These are phyloP conservation scores for Oxyria digyna DNA, from an alignment of 148 eudicot genomes.

Conservation along the genomic window DNA sequence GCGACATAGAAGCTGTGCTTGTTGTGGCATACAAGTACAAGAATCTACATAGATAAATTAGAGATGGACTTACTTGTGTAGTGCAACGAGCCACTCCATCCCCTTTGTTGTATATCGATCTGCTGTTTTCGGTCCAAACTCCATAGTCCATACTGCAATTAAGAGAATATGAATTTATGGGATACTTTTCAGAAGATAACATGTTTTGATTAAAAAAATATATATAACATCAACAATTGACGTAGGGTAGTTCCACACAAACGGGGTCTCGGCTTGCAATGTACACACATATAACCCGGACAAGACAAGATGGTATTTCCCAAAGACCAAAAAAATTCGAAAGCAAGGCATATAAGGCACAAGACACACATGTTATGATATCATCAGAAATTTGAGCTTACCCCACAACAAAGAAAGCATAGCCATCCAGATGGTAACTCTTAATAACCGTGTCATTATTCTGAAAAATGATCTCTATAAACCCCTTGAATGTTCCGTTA, in stretches of 20 bases:
- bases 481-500: constrained; percentile 80
- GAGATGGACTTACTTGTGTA: constrained; percentile 41
- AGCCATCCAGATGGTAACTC: constrained; percentile 90
- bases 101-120: constrained; percentile 75
- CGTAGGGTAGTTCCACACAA: no score
- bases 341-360: no score
- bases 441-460: constrained; percentile 64
- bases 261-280: no score
- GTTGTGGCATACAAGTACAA: background rate
- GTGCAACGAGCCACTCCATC: constrained; percentile 97
- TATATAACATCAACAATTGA: no score
- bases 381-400: constrained; percentile 23
- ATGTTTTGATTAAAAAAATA: no score
- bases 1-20: background rate
- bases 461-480: constrained; percentile 84
- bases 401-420: constrained; percentile 96
- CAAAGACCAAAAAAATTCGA: no score
- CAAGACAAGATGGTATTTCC: no score
- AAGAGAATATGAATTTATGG: background rate
- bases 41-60: background rate
- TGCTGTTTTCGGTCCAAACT: constrained; percentile 84
- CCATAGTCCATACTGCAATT: constrained; percentile 80
- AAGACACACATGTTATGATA: background rate
- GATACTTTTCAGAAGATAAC: background rate
- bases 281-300: no score